Conservation (phyloP, 75 land plant genomes). For the Selaginella tamariscina region DNA sequence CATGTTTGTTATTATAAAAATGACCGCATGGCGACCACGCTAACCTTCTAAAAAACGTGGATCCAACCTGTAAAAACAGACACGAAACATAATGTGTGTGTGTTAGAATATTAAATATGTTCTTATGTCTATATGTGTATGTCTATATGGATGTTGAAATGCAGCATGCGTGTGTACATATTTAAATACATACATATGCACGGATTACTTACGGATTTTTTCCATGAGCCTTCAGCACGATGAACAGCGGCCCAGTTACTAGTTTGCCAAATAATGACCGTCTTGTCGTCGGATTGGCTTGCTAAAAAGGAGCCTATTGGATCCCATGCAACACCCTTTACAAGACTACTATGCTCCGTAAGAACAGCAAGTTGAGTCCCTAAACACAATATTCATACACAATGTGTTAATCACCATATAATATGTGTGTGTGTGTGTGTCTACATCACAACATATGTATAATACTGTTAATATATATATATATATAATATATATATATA, state of each 20-base stretch:
- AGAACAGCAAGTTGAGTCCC: conserved; percentile 69
- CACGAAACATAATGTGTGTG: conserved; percentile 8
- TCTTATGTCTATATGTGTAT: too few relatives aligned
- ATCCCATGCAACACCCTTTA: conserved; percentile 99
- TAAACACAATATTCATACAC: too few relatives aligned
- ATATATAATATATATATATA: too few relatives aligned
- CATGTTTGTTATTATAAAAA: conserved; percentile 93
- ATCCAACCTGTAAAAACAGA: conserved; percentile 56
- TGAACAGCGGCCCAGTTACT: conserved; percentile 91
- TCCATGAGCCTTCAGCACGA: conserved; percentile 84
- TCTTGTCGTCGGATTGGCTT: conserved; percentile 94
- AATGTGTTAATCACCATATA: too few relatives aligned
- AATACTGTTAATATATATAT: too few relatives aligned
- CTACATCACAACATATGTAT: too few relatives aligned
- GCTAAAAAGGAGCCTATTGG: conserved; percentile 95
- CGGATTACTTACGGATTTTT: conserved; percentile 81
- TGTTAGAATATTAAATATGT: too few relatives aligned
- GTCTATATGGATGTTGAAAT: too few relatives aligned
- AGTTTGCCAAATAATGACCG: conserved; percentile 92
- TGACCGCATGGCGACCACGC: conserved; percentile 99
- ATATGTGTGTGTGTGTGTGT: too few relatives aligned
- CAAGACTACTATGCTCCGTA: conserved; percentile 82
- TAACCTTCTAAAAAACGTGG: conserved; percentile 90
- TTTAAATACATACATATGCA: too few relatives aligned
- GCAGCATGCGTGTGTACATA: too few relatives aligned